Evolutionary conservation across 2,329 filamentous ascomycete species (phyloP).

Genomic region (Ascochyta viciae-villosae): DNA sequence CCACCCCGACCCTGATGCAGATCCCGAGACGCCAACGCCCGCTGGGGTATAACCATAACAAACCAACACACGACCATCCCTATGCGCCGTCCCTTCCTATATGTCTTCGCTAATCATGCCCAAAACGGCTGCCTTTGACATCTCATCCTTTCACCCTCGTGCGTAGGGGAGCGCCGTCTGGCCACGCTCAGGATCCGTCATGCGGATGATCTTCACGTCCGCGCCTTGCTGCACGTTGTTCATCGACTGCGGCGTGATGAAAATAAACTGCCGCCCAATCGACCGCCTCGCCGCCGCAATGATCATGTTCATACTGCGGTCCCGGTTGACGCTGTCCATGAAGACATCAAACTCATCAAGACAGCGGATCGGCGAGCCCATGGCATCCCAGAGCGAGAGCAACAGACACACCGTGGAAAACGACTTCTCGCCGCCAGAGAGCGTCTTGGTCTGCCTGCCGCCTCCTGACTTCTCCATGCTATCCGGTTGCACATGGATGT

Average conservation of each 20-base stretch:
- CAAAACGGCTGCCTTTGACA: not conserved
- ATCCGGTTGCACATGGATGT: conserved; percentile 76
- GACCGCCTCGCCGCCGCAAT: conserved; percentile 84
- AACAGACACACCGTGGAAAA: conserved; percentile 96
- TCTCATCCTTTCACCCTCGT: not conserved
- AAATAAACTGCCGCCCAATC: conserved; percentile 90
- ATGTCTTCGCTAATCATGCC: not conserved
- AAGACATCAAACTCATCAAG: conserved; percentile 99
- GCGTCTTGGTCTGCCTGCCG: conserved; percentile 85
- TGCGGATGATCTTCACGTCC: conserved; percentile 82
- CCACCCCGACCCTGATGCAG: conserved; percentile 4
- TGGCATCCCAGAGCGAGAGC: conserved; percentile 94
- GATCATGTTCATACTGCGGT: conserved; percentile 92
- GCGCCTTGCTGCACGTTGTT: conserved; percentile 52
- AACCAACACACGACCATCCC: conserved; percentile 5
- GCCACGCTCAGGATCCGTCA: conserved; percentile 61
- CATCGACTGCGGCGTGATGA: conserved; percentile 94
- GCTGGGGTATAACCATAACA: conserved; percentile 29
- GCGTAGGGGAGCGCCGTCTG: conserved; percentile 53
- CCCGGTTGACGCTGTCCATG: conserved; percentile 97
- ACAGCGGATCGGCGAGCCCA: conserved; percentile 93
- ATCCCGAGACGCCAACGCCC: conserved; percentile 18
- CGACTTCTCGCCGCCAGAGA: conserved; percentile 96
- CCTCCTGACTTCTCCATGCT: conserved; percentile 71
- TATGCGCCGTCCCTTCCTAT: not conserved